These are phyloP conservation scores for Cyberlindnera saturnus DNA, from an alignment of 805 yeast genomes.

Conservation along the genomic window DNA sequence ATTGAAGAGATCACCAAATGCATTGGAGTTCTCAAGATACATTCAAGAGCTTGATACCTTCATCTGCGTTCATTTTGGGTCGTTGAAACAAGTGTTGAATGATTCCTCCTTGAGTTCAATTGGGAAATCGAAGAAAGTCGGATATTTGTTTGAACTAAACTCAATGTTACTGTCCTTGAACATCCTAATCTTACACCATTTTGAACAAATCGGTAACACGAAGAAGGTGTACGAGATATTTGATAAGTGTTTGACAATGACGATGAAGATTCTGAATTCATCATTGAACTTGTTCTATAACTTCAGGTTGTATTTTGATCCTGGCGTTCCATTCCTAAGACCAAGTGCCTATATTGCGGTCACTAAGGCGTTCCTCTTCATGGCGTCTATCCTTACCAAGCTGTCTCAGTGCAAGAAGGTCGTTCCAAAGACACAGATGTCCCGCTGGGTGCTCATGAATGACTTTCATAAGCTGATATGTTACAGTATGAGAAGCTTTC, in stretches of 20 bases:
- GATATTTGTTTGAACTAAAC: constrained; percentile 23
- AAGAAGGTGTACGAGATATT: constrained; percentile 31
- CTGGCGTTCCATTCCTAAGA: constrained; percentile 35
- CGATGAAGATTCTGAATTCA: constrained; percentile 29
- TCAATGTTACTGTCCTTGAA: constrained; percentile 29
- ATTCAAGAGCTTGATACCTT: constrained; percentile 31
- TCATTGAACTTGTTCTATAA: constrained; percentile 28
- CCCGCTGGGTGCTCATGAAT: constrained; percentile 7
- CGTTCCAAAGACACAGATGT: constrained; percentile 2
- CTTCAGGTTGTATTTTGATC: constrained; percentile 28
- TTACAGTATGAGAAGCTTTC: constrained; percentile 5
- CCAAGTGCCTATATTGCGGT: constrained; percentile 25
- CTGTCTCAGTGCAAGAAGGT: constrained; percentile 15
- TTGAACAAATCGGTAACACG: constrained; percentile 26
- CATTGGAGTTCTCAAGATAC: constrained; percentile 28
- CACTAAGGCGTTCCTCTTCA: constrained; percentile 9
- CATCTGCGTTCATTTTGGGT: constrained; percentile 23
- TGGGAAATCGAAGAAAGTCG: constrained; percentile 19
- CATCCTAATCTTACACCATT: constrained; percentile 34
- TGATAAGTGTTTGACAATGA: constrained; percentile 25
- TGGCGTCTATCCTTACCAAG: constrained; percentile 8
- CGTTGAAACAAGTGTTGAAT: constrained; percentile 12
- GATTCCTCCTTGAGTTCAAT: constrained; percentile 8
- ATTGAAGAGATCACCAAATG: constrained; percentile 28
- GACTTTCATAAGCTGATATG: constrained; percentile 6